Evolutionary conservation across 2,329 filamentous ascomycete species (phyloP).

Genomic region (Aschersonia sp.): DNA sequence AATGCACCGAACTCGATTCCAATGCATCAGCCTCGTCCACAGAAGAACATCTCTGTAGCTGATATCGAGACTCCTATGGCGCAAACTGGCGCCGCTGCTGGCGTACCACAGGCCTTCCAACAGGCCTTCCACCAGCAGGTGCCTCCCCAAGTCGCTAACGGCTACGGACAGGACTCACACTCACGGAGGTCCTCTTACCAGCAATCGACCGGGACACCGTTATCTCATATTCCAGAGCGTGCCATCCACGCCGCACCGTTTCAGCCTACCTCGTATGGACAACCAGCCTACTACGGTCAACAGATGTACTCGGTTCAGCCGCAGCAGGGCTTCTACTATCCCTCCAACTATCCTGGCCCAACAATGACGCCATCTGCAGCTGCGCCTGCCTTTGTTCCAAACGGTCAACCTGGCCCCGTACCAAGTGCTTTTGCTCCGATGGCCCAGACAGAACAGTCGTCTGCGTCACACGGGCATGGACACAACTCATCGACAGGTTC

Average conservation of each 20-base stretch:
- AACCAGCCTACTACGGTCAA: slow-evolving; percentile 41
- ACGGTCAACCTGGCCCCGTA: slow-evolving; percentile 29
- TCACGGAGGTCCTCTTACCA: slow-evolving; percentile 56
- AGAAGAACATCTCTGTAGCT: slow-evolving; percentile 85
- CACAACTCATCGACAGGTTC: slow-evolving; percentile 14
- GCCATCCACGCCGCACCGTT: slow-evolving; percentile 84
- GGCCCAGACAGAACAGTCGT: slow-evolving; percentile 22
- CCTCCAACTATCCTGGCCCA: slow-evolving; percentile 31
- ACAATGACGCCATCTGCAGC: slow-evolving; percentile 34
- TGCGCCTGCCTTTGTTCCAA: slow-evolving; percentile 43
- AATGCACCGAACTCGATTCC: slow-evolving; percentile 38
- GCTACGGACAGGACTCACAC: slow-evolving; percentile 44
- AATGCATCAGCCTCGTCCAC: slow-evolving; percentile 89
- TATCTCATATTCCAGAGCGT: slow-evolving; percentile 85
- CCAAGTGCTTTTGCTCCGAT: slow-evolving; percentile 26
- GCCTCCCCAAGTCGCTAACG: slow-evolving; percentile 54
- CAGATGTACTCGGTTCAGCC: slow-evolving; percentile 23
- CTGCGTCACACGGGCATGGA: slow-evolving; percentile 14
- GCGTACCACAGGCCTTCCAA: slow-evolving; percentile 59
- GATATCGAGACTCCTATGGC: slow-evolving; percentile 71
- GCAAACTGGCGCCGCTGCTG: slow-evolving; percentile 18
- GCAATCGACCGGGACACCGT: slow-evolving; percentile 59
- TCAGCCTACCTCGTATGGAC: slow-evolving; percentile 56
- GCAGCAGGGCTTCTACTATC: slow-evolving; percentile 55
- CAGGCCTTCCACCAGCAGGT: slow-evolving; percentile 92